Evolutionary conservation across 805 yeast species (phyloP), one percentile per base, ranked within the genome.

Genomic region (Middelhovenomyces tepae): DNA sequence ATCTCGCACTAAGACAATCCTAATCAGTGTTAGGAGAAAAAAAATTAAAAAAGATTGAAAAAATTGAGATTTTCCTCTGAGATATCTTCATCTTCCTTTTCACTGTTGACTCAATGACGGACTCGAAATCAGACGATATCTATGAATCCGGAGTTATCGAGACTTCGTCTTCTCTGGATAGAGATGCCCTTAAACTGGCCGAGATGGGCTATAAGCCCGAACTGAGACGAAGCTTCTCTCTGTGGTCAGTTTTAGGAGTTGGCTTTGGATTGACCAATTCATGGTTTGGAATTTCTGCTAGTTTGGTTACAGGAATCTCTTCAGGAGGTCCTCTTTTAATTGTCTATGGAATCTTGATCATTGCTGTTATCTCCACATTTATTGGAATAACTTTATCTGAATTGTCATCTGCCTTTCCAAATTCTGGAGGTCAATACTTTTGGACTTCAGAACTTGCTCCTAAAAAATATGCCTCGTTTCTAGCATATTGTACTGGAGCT

Each of bases 341-440:
- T 16, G 72, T 79, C 4, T 77, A 78, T 78, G 69, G 68, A 8
- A 64, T 65, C 58, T 41, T 76, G 14, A 56, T 73, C 16, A 77
- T 75, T 20, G 62, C 73, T 53, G 39, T 63, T 18, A 70, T 76
- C 30, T 65, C 78, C 31, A 53, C 71, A 26, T 64, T 65, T 14
- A 81, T 77, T 28, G 80, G 76, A 4, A 54, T 66, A 27, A 66
- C 76, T 14, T 61, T 78, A 69, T 82, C 82, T 0, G 85, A 78
- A 46, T 60, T 77, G 16, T 69, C 78, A 10, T 65, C 72, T 19
- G 78, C 79, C 3, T 72, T 69, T 51, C 85, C 85, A 20, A 75
- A 78, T 7, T 64, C 78, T 11, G 73, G 81, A 14, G 85, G 85
- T 27, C 69, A 78, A 10, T 81, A 80, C 32, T 76, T 75, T 39